These are phyloP conservation scores for Melastoma candidum DNA, from an alignment of 441 rosid genomes.

Conservation along the genomic window DNA sequence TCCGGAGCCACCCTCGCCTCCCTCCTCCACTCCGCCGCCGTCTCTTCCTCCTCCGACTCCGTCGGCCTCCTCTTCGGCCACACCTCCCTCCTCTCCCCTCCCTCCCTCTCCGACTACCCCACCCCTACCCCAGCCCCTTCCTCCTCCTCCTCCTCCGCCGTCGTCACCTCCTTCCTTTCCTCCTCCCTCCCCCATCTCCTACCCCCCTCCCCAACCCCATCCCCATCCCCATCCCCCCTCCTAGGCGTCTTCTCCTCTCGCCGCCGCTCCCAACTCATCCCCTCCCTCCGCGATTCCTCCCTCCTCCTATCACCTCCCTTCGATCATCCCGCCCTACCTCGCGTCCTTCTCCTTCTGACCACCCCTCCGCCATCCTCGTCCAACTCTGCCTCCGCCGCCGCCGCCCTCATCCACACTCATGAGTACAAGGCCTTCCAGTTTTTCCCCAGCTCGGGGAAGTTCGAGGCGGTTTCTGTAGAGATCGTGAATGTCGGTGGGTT, in stretches of 20 bases:
- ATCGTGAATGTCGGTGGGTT: conserved; percentile 70
- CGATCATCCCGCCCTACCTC: conserved; percentile 17
- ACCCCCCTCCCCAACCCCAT: conserved; percentile 13
- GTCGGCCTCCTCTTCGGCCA: conserved; percentile 85
- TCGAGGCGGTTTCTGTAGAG: conserved; percentile 53
- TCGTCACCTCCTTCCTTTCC: conserved; percentile 50
- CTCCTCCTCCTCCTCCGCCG: conserved; percentile 34
- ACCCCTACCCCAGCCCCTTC: conserved; percentile 6
- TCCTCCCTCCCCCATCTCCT: conserved; percentile 30
- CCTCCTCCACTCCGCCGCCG: conserved; percentile 53
- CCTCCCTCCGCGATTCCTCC: conserved; percentile 69
- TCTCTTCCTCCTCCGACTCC: conserved; percentile 40
- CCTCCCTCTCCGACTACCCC: conserved; percentile 59
- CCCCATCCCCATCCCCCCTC: conserved; percentile 27
- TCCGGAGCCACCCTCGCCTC: conserved; percentile 70
- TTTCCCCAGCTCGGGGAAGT: conserved; percentile 20
- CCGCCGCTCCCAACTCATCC: conserved; percentile 57
- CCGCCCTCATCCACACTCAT: conserved; percentile 76
- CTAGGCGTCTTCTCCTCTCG: conserved; percentile 87
- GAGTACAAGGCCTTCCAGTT: conserved; percentile 77
- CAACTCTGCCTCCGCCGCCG: conserved; percentile 27
- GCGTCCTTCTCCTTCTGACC: conserved; percentile 26
- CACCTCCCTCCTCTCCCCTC: conserved; percentile 41
- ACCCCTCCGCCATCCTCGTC: conserved; percentile 12
- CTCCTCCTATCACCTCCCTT: conserved; percentile 50